Evolutionary conservation across 164 flowering plant genomes (phyloP), one percentile per base, ranked within the genome.

Genomic region (Liquidambar formosana): DNA sequence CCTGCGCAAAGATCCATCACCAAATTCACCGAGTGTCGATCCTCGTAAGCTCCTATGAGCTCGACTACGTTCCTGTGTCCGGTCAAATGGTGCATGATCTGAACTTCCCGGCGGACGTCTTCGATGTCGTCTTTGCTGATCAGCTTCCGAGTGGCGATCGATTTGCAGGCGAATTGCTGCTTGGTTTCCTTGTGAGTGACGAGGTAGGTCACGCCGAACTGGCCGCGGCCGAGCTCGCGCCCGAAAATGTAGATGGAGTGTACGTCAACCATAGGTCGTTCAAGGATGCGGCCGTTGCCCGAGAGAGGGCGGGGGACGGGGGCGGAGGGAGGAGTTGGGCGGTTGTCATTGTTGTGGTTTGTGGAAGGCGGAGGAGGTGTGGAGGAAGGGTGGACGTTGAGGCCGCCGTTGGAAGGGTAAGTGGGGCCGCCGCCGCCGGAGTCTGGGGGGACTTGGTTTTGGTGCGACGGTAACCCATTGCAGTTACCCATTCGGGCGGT

Each of bases 1-100:
- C 97, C 97, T 2, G 86, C 95, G 67, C 97, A 92, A 6, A 90
- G 75, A 80, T 93, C 96, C 98, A 90, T 93, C 13, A 93, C 78
- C 57, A 91, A 63, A 68, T 91, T 85, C 61, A 93, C 98, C 13
- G 87, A 83, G 45, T 83, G 87, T 26, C 87, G 74, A 70, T 93
- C 98, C 76, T 93, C 98, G 61, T 77, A 93, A 1, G 89, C 93
- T 0, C 89, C 96, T 48, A 79, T 85, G 69, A 93, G 76, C 80
- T 90, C 96, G 26, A 93, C 96, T 1, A 91, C 75, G 69, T 89
- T 91, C 57, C 89, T 71, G 71, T 93, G 92, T 2, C 98, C 98
- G 18, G 94, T 87, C 25, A 93, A 76, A 70, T 93, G 98, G 76
- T 93, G 84, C 96, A 93, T 91, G 82, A 93, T 91, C 89, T 93